A percentile compares a stretch with the other conserved stretches of the same genome.
Evolutionary conservation across 495 filamentous ascomycete genomes (phyloP).

Genomic region (Neurospora sp.): DNA sequence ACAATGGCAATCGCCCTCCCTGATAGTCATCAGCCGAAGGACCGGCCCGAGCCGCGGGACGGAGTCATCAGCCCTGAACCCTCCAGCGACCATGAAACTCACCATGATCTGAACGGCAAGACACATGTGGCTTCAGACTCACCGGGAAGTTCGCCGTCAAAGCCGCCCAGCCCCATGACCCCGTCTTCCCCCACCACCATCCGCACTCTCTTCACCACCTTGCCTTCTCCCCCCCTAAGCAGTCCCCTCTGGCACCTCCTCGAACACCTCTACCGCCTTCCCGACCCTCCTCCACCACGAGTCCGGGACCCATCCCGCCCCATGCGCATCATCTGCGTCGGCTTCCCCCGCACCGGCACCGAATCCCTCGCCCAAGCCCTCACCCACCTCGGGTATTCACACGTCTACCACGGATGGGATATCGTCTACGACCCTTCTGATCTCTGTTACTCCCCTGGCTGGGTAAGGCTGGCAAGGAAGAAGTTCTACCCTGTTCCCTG

Average conservation of each 20-base stretch:
- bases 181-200: not conserved
- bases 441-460: slow-evolving; percentile 48
- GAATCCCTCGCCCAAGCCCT: slow-evolving; percentile 53
- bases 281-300: slow-evolving; percentile 3
- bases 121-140: too few species aligned
- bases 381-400: slow-evolving; percentile 47
- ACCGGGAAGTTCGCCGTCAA: too few species aligned
- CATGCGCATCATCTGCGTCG: slow-evolving; percentile 55
- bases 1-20: not conserved
- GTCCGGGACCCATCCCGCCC: slow-evolving; percentile 41
- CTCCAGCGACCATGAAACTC: not conserved
- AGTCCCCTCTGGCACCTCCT: slow-evolving; percentile 16
- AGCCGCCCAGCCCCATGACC: not conserved
- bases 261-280: slow-evolving; percentile 17
- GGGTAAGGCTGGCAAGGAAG: slow-evolving; percentile 14
- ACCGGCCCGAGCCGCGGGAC: not conserved
- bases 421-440: slow-evolving; percentile 45
- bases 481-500: slow-evolving; percentile 8
- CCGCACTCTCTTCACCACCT: not conserved
- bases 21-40: not conserved
- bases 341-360: slow-evolving; percentile 52
- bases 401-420: slow-evolving; percentile 60
- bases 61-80: not conserved
- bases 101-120: not conserved
- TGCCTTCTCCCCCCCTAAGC: slow-evolving; percentile 6